Evolutionary conservation across 1,284 basidiomycete genomes (phyloP).

Genomic region (Heterobasidion irregulare): DNA sequence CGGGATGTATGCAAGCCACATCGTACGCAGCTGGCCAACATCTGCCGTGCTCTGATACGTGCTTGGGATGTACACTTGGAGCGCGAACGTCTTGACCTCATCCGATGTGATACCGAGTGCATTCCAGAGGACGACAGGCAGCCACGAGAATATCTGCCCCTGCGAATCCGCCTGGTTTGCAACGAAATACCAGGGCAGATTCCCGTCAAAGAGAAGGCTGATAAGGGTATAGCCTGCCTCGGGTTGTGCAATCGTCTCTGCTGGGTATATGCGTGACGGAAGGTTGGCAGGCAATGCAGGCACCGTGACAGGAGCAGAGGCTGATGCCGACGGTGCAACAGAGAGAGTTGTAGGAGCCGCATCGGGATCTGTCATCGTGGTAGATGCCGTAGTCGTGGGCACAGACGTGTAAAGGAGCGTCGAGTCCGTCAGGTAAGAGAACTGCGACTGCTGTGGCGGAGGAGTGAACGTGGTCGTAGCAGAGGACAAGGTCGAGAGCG

Average conservation of each 20-base stretch:
- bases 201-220: conserved; percentile 46
- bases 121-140: conserved; percentile 41
- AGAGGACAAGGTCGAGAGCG: conserved; percentile 14
- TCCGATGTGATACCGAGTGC: conserved; percentile 32
- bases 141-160: conserved; percentile 56
- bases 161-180: conserved; percentile 34
- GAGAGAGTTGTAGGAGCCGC: conserved; percentile 34
- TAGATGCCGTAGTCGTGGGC: conserved; percentile 18
- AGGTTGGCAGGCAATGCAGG: conserved; percentile 44
- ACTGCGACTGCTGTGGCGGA: conserved; percentile 13
- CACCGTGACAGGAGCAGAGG: conserved; percentile 22
- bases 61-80: conserved; percentile 51
- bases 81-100: conserved; percentile 44
- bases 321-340: conserved; percentile 13
- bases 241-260: conserved; percentile 13
- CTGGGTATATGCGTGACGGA: conserved; percentile 53
- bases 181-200: conserved; percentile 60
- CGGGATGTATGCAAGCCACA: conserved; percentile 57
- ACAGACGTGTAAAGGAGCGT: conserved; percentile 38
- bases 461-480: conserved; percentile 3
- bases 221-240: conserved; percentile 36
- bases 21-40: conserved; percentile 39
- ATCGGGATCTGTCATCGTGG: conserved; percentile 40
- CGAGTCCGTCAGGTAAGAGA: conserved; percentile 30
- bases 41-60: conserved; percentile 42